Evolutionary conservation across 2,329 filamentous ascomycete genomes (phyloP).

Genomic region (Exophiala dermatitidis): DNA sequence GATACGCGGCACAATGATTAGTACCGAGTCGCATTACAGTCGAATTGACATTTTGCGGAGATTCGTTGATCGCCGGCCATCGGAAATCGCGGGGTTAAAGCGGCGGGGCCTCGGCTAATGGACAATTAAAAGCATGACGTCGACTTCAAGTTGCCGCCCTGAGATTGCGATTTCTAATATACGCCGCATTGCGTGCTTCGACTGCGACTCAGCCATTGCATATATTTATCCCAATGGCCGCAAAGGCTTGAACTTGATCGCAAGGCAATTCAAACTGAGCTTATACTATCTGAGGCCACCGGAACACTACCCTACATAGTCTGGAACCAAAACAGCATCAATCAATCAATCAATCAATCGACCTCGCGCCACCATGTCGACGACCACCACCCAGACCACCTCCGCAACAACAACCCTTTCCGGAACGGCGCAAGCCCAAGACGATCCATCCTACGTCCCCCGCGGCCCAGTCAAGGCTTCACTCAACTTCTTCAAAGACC

Average conservation of each 20-base stretch:
- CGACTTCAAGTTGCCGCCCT: neutral
- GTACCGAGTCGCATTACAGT: too few relatives aligned
- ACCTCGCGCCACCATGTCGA: constrained; percentile 22
- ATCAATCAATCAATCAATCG: neutral
- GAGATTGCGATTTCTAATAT: constrained; percentile 20
- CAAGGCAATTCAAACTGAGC: too few relatives aligned
- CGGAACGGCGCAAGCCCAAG: constrained; percentile 20
- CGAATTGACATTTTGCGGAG: too few relatives aligned
- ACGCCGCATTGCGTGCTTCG: constrained; percentile 19
- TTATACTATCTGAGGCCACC: too few relatives aligned
- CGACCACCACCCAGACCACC: constrained; percentile 27
- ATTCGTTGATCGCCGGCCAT: neutral
- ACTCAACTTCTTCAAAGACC: constrained; percentile 60
- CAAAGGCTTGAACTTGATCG: too few relatives aligned
- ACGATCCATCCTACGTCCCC: constrained; percentile 37
- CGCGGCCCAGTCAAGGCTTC: constrained; percentile 55
- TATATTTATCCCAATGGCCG: neutral
- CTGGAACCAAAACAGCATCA: neutral
- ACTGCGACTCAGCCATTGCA: neutral
- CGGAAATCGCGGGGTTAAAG: neutral
- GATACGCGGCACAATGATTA: too few relatives aligned
- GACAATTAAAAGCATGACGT: constrained; percentile 5
- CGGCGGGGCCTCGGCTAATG: constrained; percentile 13
- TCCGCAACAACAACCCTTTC: constrained; percentile 29
- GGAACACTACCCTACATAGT: too few relatives aligned